These are phyloP conservation scores for Neurospora sublineolata DNA, from an alignment of 495 filamentous ascomycete species.

Conservation along the genomic window DNA sequence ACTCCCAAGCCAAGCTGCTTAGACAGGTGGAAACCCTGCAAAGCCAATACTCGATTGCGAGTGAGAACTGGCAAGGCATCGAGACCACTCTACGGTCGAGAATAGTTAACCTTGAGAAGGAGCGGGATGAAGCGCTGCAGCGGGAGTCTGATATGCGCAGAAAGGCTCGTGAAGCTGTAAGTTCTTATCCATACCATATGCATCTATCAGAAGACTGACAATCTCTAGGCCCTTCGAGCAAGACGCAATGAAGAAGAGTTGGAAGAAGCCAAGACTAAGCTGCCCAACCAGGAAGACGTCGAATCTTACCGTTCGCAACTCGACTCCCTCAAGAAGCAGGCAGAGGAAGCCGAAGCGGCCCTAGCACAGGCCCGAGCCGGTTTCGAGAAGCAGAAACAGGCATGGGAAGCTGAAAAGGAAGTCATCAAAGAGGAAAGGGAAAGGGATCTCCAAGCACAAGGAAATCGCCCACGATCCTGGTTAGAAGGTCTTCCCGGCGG, in stretches of 20 bases:
- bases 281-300: slow-evolving; percentile 44
- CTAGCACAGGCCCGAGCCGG: slow-evolving; percentile 38
- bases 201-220: slow-evolving; percentile 9
- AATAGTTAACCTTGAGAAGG: slow-evolving; percentile 67
- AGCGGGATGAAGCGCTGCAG: slow-evolving; percentile 73
- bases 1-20: slow-evolving; percentile 80
- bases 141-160: slow-evolving; percentile 75
- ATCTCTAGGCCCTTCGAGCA: slow-evolving; percentile 52
- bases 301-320: slow-evolving; percentile 50
- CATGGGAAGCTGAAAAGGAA: slow-evolving; percentile 62
- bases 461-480: slow-evolving; percentile 56
- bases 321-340: slow-evolving; percentile 49
- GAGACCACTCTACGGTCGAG: slow-evolving; percentile 71
- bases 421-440: slow-evolving; percentile 43
- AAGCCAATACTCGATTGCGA: slow-evolving; percentile 86
- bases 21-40: slow-evolving; percentile 93
- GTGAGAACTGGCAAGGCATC: slow-evolving; percentile 95
- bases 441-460: not conserved
- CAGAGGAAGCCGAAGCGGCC: slow-evolving; percentile 54
- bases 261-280: slow-evolving; percentile 54
- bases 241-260: slow-evolving; percentile 75
- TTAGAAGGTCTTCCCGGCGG: slow-evolving; percentile 42
- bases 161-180: slow-evolving; percentile 77
- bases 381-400: slow-evolving; percentile 38
- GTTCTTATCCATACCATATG: slow-evolving; percentile 11